Base-by-base conservation (phyloP, 2,329 filamentous ascomycete genomes). In the Nemania sp. region DNA sequence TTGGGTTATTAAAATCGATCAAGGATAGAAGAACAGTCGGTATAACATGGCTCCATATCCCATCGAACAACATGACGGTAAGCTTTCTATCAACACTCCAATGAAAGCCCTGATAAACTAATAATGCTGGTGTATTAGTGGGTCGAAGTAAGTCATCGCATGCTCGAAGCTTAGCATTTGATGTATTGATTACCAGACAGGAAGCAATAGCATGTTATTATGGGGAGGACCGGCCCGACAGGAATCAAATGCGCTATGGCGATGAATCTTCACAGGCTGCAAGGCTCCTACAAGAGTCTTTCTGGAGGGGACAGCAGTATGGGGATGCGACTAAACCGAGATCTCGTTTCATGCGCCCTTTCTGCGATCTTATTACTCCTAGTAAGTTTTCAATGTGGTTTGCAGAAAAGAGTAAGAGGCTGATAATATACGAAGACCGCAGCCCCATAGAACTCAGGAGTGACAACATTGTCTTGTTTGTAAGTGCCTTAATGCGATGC, bases 331-430 rank as follows among this genome's bases (percentile, higher is more conserved):
- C 22, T 27, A 67, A 56, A 5, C 49, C 64, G 27, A 57, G 45
- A 18, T 67, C 67, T 1, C 62, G 59, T n/a, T 69, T 69, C 51
- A 69, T 69, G 67, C 64, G 67, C 8, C 67, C 67, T 3, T 67
- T 69, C 24, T 69, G 64, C 51, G 32, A 67, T 7, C 57, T 22
- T 10, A 47, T 67, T 35, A 43, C 53, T 47, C 53, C 52, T 32
- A 55, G 68, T 73, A 71, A 70, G 64, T 60, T 3, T 32, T 45
- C n/a, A 7, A 22, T 13, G 27, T 18, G 4, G 7, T 11, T 20
- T 1, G 7, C 1, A 1, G 10, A 15, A 41, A 38, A 7, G 27
- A 49, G 8, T 22, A 22, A 43, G 38, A 24, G 2, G 8, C 26
- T 67, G 41, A 67, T 15, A 45, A 38, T 1, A 26, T 26, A 0